Conservation (phyloP, 2,329 filamentous ascomycete genomes). For the Penicillium sp. region DNA sequence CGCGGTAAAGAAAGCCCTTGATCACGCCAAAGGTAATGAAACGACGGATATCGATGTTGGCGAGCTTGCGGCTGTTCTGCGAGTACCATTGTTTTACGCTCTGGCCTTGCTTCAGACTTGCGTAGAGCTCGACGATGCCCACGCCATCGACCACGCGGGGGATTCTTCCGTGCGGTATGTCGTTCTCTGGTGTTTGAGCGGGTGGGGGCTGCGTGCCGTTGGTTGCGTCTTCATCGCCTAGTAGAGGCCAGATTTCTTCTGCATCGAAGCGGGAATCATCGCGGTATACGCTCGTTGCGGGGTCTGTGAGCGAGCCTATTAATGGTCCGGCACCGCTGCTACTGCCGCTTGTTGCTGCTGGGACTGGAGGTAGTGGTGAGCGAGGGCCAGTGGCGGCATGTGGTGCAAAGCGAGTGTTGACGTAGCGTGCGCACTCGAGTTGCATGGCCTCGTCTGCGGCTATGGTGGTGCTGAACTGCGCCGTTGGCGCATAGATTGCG, state of each 20-base stretch:
- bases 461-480: conserved; percentile 69
- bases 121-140: conserved; percentile 73
- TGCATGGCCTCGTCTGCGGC: conserved; percentile 71
- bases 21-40: conserved; percentile 95
- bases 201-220: conserved; percentile 10
- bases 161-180: conserved; percentile 4
- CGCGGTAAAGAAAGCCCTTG: conserved; percentile 86
- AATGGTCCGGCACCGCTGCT: conserved; percentile 14
- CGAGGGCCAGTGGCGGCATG: conserved; percentile 24
- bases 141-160: conserved; percentile 39
- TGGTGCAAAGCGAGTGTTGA: conserved; percentile 53
- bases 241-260: conserved; percentile 43
- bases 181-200: conserved; percentile 9
- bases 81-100: conserved; percentile 85
- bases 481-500: conserved; percentile 80
- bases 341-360: conserved; percentile 13
- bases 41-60: conserved; percentile 77
- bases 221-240: conserved; percentile 29
- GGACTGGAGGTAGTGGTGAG: conserved; percentile 17
- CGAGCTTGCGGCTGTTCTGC: conserved; percentile 64
- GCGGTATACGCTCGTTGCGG: conserved; percentile 17
- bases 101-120: conserved; percentile 73
- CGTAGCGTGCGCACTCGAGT: conserved; percentile 82
- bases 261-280: conserved; percentile 25
- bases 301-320: conserved; percentile 19